phyloP scores from a whole-genome alignment of 2,329 filamentous ascomycete species.

The Colletotrichum musae region DNA sequence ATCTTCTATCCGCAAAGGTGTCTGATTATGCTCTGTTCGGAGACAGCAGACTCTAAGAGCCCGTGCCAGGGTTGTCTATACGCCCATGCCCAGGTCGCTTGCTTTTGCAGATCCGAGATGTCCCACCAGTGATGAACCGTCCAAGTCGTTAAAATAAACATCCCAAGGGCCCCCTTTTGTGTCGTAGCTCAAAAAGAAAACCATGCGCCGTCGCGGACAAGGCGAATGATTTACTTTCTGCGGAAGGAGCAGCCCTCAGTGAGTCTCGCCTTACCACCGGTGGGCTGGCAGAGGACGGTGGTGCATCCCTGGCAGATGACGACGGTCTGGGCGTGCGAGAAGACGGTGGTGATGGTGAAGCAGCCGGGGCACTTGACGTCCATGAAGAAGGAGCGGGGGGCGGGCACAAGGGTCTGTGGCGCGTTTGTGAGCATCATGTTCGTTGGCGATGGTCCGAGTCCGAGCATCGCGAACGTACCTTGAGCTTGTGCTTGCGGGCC shows the following conservation, averaged over 20 bases:
- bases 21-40: conserved; percentile 58
- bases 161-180: conserved; percentile 52
- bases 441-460: background rate
- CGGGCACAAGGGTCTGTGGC: conserved; percentile 88
- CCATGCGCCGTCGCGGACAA: conserved; percentile 51
- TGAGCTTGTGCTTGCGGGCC: conserved; percentile 99
- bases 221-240: conserved; percentile 88
- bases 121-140: conserved; percentile 64
- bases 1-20: conserved; percentile 80
- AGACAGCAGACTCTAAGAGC: conserved; percentile 52
- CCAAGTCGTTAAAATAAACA: conserved; percentile 61
- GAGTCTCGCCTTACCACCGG: conserved; percentile 98
- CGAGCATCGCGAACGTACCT: conserved; percentile 73
- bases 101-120: conserved; percentile 73
- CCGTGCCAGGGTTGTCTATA: conserved; percentile 60
- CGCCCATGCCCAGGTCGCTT: conserved; percentile 63
- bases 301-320: conserved; percentile 99
- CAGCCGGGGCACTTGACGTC: conserved; percentile 99
- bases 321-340: conserved; percentile 99
- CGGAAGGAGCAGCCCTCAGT: conserved; percentile 99
- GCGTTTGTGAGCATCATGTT: conserved; percentile 40
- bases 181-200: conserved; percentile 54
- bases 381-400: conserved; percentile 99
- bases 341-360: conserved; percentile 99
- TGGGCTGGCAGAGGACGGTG: conserved; percentile 99